Percentiles rank a stretch among this genome's conserved stretches.
Conservation (phyloP, 2,329 filamentous ascomycete species). For the Pseudogymnoascus sp. region DNA sequence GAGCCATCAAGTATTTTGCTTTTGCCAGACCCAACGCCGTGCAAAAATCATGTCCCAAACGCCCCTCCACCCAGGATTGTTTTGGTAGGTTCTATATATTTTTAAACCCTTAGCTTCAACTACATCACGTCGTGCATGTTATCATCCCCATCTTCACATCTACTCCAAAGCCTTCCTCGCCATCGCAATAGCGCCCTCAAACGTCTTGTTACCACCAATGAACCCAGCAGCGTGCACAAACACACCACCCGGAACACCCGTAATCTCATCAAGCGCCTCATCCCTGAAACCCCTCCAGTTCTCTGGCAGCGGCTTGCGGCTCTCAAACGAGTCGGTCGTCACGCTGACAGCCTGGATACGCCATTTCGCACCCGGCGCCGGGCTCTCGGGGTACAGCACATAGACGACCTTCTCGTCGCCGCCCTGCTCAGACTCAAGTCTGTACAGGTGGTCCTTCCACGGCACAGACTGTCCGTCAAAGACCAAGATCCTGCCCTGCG, state of each 20-base stretch:
- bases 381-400: slow-evolving; percentile 83
- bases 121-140: neutral
- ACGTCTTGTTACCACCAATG: slow-evolving; percentile 91
- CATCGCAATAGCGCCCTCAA: slow-evolving; percentile 82
- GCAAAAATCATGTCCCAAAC: neutral
- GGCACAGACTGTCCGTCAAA: slow-evolving; percentile 72
- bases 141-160: slow-evolving; percentile 14
- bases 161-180: slow-evolving; percentile 62
- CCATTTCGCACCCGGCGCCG: slow-evolving; percentile 73
- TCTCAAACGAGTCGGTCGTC: slow-evolving; percentile 78
- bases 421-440: slow-evolving; percentile 60
- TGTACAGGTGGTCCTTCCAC: slow-evolving; percentile 96
- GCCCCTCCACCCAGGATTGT: neutral
- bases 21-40: neutral
- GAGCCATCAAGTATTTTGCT: neutral
- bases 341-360: slow-evolving; percentile 87
- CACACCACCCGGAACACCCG: slow-evolving; percentile 65
- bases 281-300: slow-evolving; percentile 89
- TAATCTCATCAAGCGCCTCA: slow-evolving; percentile 68
- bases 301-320: slow-evolving; percentile 84
- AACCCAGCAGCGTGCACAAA: slow-evolving; percentile 95
- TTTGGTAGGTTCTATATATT: neutral
- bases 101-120: neutral
- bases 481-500: slow-evolving; percentile 72
- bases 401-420: slow-evolving; percentile 62